These are phyloP conservation scores for Chenopodium berlandieri DNA, from an alignment of 148 eudicot species.

Conservation along the genomic window DNA sequence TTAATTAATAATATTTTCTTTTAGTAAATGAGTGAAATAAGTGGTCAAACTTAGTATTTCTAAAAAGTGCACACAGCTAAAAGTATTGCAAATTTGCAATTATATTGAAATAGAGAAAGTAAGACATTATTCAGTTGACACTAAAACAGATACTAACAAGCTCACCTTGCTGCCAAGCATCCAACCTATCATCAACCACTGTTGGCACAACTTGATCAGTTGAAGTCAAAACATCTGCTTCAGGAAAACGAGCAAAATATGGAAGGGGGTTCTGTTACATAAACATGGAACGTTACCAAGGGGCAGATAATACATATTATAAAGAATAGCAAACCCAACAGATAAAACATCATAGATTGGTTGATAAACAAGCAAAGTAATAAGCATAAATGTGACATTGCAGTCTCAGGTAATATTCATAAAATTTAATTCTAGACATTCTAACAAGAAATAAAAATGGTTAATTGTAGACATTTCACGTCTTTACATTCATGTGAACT, in stretches of 20 bases:
- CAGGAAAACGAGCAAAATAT: conserved; percentile 88
- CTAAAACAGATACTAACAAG: conserved; percentile 8
- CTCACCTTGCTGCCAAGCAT: conserved; percentile 82
- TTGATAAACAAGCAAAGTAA: not conserved
- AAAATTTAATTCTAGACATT: not conserved
- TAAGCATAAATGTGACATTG: too few species aligned
- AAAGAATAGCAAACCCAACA: conserved; percentile 1
- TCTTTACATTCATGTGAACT: not conserved
- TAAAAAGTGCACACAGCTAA: too few species aligned
- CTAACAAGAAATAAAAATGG: not conserved
- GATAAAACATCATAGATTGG: not conserved
- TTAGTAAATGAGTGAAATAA: too few species aligned
- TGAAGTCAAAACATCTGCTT: conserved; percentile 93
- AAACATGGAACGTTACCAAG: conserved; percentile 19
- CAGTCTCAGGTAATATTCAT: too few species aligned
- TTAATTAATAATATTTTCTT: too few species aligned
- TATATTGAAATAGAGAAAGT: too few species aligned
- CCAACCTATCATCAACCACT: conserved; percentile 86
- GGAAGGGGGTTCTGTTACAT: conserved; percentile 92
- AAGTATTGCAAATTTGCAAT: too few species aligned
- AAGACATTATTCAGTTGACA: not conserved
- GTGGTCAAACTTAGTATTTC: too few species aligned
- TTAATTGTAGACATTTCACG: not conserved
- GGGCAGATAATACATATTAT: not conserved
- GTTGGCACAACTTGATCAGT: conserved; percentile 90